Evolutionary conservation across 306 rosid genomes (phyloP).

Genomic region (Glycyrrhiza uralensis): DNA sequence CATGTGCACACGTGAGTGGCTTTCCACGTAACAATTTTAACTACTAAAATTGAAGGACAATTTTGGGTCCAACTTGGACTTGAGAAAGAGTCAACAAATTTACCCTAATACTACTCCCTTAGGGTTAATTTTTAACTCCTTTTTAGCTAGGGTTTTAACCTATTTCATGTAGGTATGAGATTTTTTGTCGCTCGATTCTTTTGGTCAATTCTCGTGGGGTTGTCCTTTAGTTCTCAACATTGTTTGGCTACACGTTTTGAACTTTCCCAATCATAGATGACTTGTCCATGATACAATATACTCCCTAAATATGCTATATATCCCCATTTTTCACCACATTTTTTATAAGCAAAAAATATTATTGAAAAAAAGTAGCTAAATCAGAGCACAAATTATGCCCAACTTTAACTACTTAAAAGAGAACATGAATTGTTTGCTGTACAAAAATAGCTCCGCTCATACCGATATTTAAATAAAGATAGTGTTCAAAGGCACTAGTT

Average conservation of each 20-base stretch:
- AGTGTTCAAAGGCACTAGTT: no score
- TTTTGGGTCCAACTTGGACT: conserved; percentile 21
- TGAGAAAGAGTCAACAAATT: conserved; percentile 13
- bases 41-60: not conserved
- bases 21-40: conserved; percentile 11
- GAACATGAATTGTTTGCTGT: no score
- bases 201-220: conserved; percentile 30
- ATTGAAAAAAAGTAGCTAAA: no score
- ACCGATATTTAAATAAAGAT: no score
- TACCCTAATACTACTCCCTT: not conserved
- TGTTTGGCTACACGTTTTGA: conserved; percentile 17
- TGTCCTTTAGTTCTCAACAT: conserved; percentile 32
- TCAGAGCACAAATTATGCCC: no score
- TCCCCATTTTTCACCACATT: conserved; percentile 1
- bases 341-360: no score
- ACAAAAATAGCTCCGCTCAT: no score
- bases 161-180: not conserved
- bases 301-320: conserved; percentile 1
- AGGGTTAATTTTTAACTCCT: not conserved
- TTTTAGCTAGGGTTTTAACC: not conserved
- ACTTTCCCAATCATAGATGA: conserved; percentile 6
- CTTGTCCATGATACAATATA: not conserved
- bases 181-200: conserved; percentile 3
- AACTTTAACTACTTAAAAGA: no score
- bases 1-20: conserved; percentile 41